Conservation (phyloP, 2,329 filamentous ascomycete species). For the Arthrinium puccinioides region DNA sequence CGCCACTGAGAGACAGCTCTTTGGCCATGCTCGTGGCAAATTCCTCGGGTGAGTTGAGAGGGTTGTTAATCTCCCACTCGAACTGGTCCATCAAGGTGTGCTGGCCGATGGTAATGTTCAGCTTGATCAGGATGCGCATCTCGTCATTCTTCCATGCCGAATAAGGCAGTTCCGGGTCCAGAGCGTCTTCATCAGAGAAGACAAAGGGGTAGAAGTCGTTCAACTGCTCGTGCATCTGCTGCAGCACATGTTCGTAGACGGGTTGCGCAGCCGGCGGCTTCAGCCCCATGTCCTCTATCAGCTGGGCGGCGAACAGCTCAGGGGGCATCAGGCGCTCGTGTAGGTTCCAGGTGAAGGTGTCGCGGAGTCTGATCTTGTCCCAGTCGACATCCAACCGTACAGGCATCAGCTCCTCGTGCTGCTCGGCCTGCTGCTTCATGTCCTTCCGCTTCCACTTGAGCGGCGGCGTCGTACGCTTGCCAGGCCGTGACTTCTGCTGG, state of each 20-base stretch:
- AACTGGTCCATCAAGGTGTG: slow-evolving; percentile 95
- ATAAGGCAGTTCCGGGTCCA: slow-evolving; percentile 87
- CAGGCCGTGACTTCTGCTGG: slow-evolving; percentile 64
- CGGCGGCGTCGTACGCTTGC: slow-evolving; percentile 65
- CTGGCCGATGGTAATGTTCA: slow-evolving; percentile 95
- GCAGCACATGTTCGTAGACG: slow-evolving; percentile 51
- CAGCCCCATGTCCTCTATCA: slow-evolving; percentile 84
- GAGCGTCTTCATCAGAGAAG: slow-evolving; percentile 79
- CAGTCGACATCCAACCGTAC: slow-evolving; percentile 88
- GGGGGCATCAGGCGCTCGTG: slow-evolving; percentile 78
- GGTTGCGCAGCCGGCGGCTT: slow-evolving; percentile 63
- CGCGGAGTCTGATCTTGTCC: slow-evolving; percentile 90
- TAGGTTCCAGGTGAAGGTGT: slow-evolving; percentile 98
- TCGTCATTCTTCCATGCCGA: slow-evolving; percentile 97
- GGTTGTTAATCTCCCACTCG: slow-evolving; percentile 98
- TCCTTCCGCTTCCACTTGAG: slow-evolving; percentile 74
- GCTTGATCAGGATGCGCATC: slow-evolving; percentile 91
- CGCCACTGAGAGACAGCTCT: slow-evolving; percentile 84
- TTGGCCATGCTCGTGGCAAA: slow-evolving; percentile 85
- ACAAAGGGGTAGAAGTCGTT: slow-evolving; percentile 91
- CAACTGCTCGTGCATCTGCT: slow-evolving; percentile 81
- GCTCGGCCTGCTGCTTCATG: slow-evolving; percentile 77
- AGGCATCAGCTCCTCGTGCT: slow-evolving; percentile 85
- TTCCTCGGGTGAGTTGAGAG: slow-evolving; percentile 86
- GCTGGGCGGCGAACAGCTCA: slow-evolving; percentile 78